These are phyloP conservation scores for Verticillium isaacii DNA, from an alignment of 2,329 filamentous ascomycete species.

Conservation along the genomic window DNA sequence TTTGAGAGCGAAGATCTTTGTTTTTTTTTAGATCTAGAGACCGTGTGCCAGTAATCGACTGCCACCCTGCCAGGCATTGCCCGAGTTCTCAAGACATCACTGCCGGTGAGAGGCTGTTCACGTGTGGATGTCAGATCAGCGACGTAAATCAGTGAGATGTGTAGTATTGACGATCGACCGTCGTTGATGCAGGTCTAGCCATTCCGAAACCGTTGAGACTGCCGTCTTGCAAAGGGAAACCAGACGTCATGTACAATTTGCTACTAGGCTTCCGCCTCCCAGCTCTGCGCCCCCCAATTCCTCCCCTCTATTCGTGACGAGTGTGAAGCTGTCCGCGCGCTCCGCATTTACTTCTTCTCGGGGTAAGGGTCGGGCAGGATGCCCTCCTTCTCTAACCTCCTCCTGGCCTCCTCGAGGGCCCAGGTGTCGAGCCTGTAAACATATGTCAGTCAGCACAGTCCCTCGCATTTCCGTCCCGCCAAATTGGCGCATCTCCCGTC, in stretches of 20 bases:
- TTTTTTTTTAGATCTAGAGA: background rate
- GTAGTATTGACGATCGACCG: background rate
- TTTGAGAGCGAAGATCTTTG: background rate
- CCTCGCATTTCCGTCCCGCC: background rate
- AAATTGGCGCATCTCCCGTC: background rate
- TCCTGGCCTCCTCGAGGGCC: conserved; percentile 93
- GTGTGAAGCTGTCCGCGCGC: background rate
- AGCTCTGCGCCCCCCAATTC: conserved; percentile 11
- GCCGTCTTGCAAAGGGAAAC: conserved; percentile 21
- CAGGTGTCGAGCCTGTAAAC: conserved; percentile 88
- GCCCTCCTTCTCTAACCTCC: conserved; percentile 92
- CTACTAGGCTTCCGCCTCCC: conserved; percentile 1
- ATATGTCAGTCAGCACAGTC: conserved; percentile 19
- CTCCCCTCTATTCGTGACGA: conserved; percentile 4
- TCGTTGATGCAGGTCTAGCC: conserved; percentile 10
- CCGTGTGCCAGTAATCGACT: background rate
- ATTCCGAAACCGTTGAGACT: conserved; percentile 8
- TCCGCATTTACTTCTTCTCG: conserved; percentile 45
- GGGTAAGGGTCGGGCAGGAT: conserved; percentile 75
- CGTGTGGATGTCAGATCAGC: background rate
- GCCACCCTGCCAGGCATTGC: background rate
- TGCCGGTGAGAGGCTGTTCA: too few relatives aligned
- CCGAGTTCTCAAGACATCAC: too few relatives aligned
- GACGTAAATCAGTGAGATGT: background rate
- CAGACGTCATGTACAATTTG: conserved; percentile 27